Conservation (phyloP, 106 monocot species). For the Dendrobium nobile region DNA sequence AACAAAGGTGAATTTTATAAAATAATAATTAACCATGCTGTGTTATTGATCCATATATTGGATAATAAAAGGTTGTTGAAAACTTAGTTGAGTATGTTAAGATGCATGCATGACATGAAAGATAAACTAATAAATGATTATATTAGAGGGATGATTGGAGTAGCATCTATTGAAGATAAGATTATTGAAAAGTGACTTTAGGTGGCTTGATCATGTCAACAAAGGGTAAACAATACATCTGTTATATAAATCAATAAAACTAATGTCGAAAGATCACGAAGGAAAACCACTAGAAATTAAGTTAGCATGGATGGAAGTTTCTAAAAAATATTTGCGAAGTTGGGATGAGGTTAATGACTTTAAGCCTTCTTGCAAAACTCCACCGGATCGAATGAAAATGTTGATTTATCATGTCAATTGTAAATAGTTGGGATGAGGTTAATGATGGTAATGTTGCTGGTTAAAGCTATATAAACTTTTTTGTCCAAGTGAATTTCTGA, state of each 20-base stretch:
- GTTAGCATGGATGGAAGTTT: background rate
- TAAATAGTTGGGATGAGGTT: background rate
- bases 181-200: background rate
- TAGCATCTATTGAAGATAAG: background rate
- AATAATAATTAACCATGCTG: no score
- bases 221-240: background rate
- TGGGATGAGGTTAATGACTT: no score
- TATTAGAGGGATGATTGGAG: background rate
- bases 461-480: background rate
- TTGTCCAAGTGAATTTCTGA: background rate
- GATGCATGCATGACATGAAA: no score
- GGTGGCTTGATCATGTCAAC: background rate
- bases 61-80: no score
- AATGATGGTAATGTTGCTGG: background rate
- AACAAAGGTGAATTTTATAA: no score
- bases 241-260: background rate
- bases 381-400: background rate
- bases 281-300: background rate
- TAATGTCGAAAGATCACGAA: background rate
- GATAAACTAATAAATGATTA: background rate
- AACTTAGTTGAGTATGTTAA: no score
- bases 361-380: background rate
- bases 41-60: no score
- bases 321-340: background rate
- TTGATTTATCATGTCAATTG: background rate